Evolutionary conservation across 2,329 filamentous ascomycete species (phyloP).

Genomic region (Nannizziopsis arthrosporioides): DNA sequence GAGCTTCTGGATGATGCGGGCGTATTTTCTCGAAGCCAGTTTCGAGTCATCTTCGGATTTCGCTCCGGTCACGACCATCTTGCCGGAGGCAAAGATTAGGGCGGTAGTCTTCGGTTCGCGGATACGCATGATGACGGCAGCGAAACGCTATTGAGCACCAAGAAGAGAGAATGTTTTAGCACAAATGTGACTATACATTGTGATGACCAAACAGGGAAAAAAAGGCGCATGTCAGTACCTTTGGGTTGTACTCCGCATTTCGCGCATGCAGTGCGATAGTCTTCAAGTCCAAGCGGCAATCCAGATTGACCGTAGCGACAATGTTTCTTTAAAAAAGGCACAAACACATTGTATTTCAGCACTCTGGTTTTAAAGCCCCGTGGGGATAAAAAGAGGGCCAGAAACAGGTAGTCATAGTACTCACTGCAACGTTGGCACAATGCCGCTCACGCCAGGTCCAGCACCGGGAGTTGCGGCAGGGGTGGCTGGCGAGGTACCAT

Average conservation of each 20-base stretch:
- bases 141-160: slow-evolving; percentile 65
- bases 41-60: slow-evolving; percentile 98
- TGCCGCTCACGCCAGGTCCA: slow-evolving; percentile 69
- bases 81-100: slow-evolving; percentile 93
- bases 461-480: slow-evolving; percentile 85
- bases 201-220: slow-evolving; percentile 10
- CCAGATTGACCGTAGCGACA: slow-evolving; percentile 95
- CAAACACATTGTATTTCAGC: slow-evolving; percentile 32
- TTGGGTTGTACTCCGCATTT: slow-evolving; percentile 97
- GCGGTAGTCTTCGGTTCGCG: slow-evolving; percentile 98
- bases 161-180: slow-evolving; percentile 33
- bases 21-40: slow-evolving; percentile 92
- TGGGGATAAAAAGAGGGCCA: slow-evolving; percentile 31
- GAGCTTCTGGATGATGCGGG: slow-evolving; percentile 98
- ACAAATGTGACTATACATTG: slow-evolving; percentile 28
- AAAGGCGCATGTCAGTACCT: slow-evolving; percentile 50
- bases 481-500: slow-evolving; percentile 76
- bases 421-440: slow-evolving; percentile 93
- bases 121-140: slow-evolving; percentile 98
- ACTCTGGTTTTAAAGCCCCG: slow-evolving; percentile 26
- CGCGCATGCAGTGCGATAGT: slow-evolving; percentile 95
- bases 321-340: slow-evolving; percentile 63
- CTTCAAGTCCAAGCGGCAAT: slow-evolving; percentile 95
- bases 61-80: slow-evolving; percentile 98
- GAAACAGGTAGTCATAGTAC: slow-evolving; percentile 44